Evolutionary conservation across 164 flowering plant genomes (phyloP), one percentile per base, ranked within the genome.

Genomic region (Vitis amurensis): DNA sequence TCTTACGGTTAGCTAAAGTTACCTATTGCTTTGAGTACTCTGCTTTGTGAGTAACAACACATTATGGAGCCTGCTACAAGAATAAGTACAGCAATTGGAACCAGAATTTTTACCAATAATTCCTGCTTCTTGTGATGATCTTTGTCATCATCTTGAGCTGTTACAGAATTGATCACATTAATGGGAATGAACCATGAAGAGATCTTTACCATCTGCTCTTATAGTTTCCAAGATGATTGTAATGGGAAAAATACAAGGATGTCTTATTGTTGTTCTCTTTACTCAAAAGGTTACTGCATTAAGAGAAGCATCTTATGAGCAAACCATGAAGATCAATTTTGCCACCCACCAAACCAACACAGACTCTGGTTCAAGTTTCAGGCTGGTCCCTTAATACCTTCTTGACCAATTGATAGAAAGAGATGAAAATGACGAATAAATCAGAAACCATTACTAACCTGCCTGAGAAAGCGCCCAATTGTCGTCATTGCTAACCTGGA

Each of bases 401-500:
- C 44, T 31, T 31, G 44, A 31, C 4, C 4, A 3, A 31, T 31
- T 31, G 6, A 31, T 31, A 31, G 6, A 31, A 31, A 7, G 44
- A 31, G 6, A 31, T 31, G 44, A 31, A 31, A 31, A 31, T 31
- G 44, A 60, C 23, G 23, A 23, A 23, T 23, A 23, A 23, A 23
- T 23, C 23, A 23, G 23, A 23, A 23, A 23, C 37, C 6, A 19
- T 60, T 9, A 53, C 37, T 0, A 7, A 67, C 61, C 51, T 61
- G 66, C 51, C 5, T 13, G n/a, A n/a, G 61, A 60, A 61, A 60
- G 59, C 12, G 61, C 60, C 69, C 69, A 71, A 58, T 76, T 68
- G 3, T 71, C 61, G 44, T 76, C 79, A 53, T 64, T 63, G 8
- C 58, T 0, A 16, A 76, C 51, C 14, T 63, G 69, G 13, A 51